A percentile compares a stretch with the other conserved stretches of the same genome.
These are phyloP conservation scores for Termitomyces heimii DNA, from an alignment of 768 basidiomycete genomes.

Conservation along the genomic window DNA sequence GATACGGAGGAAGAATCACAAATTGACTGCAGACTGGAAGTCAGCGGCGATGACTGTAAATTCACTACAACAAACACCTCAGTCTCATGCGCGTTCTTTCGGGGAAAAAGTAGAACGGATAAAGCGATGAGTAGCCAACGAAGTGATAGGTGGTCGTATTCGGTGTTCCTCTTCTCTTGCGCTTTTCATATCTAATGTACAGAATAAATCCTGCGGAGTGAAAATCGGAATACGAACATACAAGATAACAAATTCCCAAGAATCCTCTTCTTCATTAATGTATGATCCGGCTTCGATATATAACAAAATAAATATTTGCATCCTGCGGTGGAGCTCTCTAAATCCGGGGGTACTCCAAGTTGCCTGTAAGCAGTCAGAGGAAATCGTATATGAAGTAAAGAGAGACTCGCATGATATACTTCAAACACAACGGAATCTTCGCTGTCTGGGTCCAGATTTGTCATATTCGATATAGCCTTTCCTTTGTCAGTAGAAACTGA, in stretches of 20 bases:
- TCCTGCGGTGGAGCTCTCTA: conserved; percentile 81
- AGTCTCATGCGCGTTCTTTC: conserved; percentile 83
- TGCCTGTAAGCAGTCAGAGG: conserved; percentile 37
- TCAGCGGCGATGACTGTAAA: conserved; percentile 4
- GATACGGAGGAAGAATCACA: conserved; percentile 86
- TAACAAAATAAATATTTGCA: conserved; percentile 92
- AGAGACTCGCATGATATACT: conserved; percentile 75
- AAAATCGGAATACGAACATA: conserved; percentile 32
- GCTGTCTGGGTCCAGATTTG: conserved; percentile 38
- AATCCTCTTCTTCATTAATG: conserved; percentile 88
- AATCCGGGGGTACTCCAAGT: conserved; percentile 87
- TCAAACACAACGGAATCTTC: conserved; percentile 74
- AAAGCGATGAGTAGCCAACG: conserved; percentile 89
- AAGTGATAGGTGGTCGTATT: conserved; percentile 77
- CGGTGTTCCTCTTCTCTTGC: conserved; percentile 49
- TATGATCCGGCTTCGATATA: conserved; percentile 97
- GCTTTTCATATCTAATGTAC: conserved; percentile 70
- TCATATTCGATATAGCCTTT: conserved; percentile 39
- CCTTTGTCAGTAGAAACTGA: conserved; percentile 40
- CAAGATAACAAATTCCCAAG: conserved; percentile 91
- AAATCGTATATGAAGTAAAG: not conserved
- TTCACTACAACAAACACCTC: conserved; percentile 44
- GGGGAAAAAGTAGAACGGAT: conserved; percentile 94
- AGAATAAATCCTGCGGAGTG: not conserved
- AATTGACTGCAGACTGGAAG: conserved; percentile 66